Evolutionary conservation across 1,284 basidiomycete species (phyloP).

Genomic region (Cystobasidiaceae sp.): DNA sequence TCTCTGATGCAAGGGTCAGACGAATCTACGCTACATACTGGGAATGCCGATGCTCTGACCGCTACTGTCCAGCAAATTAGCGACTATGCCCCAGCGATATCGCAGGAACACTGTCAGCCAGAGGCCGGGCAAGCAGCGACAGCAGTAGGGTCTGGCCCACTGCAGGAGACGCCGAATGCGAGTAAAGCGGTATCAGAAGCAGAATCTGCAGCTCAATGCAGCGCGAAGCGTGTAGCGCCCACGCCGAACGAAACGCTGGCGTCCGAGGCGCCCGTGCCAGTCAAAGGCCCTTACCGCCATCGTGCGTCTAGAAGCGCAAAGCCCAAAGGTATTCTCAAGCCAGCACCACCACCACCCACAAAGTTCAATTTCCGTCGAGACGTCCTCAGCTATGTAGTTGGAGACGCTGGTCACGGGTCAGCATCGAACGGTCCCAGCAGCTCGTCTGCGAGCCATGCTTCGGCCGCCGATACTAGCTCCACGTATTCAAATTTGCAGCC

Average conservation of each 20-base stretch:
- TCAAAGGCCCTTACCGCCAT: background rate
- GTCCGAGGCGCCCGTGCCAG: background rate
- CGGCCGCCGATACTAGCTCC: background rate
- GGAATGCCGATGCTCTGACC: too few relatives aligned
- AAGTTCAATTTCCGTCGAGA: constrained; percentile 27
- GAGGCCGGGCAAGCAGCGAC: too few relatives aligned
- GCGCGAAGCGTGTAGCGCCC: background rate
- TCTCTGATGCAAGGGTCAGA: too few relatives aligned
- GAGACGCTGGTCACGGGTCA: background rate
- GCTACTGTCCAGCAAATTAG: too few relatives aligned
- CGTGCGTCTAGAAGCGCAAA: background rate
- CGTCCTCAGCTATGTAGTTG: constrained; percentile 16
- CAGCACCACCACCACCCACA: constrained; percentile 13
- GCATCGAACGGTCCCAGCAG: background rate
- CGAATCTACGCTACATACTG: too few relatives aligned
- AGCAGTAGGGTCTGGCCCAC: too few relatives aligned
- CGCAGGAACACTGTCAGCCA: too few relatives aligned
- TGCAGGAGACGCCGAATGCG: too few relatives aligned
- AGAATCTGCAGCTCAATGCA: too few relatives aligned
- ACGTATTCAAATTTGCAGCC: background rate
- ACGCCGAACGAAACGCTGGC: background rate
- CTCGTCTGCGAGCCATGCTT: background rate
- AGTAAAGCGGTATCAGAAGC: too few relatives aligned
- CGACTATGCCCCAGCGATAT: too few relatives aligned
- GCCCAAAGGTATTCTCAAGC: constrained; percentile 23